These are phyloP conservation scores for Gonium pectorale DNA, from an alignment of 139 green algal species.

Conservation along the genomic window DNA sequence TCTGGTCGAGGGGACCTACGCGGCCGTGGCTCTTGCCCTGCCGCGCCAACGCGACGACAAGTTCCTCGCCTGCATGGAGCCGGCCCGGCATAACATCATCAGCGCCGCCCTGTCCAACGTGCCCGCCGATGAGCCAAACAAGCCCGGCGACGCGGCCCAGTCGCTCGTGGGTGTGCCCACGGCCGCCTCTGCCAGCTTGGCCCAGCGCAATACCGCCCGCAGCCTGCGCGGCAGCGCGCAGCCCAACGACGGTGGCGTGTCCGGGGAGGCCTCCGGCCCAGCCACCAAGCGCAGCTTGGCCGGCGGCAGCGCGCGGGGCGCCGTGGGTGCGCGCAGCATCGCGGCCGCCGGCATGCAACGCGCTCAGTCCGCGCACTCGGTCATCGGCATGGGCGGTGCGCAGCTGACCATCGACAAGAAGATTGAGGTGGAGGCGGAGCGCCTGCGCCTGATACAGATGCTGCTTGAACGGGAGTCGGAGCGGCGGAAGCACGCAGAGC, in stretches of 20 bases:
- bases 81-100: constrained; percentile 7
- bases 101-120: not conserved
- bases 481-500: not conserved
- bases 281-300: too few species aligned
- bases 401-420: constrained; percentile 50
- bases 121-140: constrained; percentile 31
- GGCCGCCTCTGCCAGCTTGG: not conserved
- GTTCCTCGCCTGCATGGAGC: constrained; percentile 53
- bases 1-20: constrained; percentile 77
- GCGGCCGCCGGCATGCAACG: not conserved
- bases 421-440: constrained; percentile 77
- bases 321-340: not conserved
- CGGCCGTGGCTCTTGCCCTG: constrained; percentile 65
- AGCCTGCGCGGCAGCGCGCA: not conserved
- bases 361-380: not conserved
- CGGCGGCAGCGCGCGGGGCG: not conserved
- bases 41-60: constrained; percentile 63
- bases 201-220: constrained; percentile 4
- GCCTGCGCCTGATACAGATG: constrained; percentile 62
- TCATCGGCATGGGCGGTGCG: not conserved
- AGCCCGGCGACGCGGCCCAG: not conserved
- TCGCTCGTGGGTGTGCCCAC: not conserved
- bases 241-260: not conserved
- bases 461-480: constrained; percentile 55
- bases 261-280: too few species aligned